A percentile compares a stretch with the other conserved stretches of the same genome.
Conservation (phyloP, 2,329 filamentous ascomycete genomes). For the Lasiodiplodia citricola region DNA sequence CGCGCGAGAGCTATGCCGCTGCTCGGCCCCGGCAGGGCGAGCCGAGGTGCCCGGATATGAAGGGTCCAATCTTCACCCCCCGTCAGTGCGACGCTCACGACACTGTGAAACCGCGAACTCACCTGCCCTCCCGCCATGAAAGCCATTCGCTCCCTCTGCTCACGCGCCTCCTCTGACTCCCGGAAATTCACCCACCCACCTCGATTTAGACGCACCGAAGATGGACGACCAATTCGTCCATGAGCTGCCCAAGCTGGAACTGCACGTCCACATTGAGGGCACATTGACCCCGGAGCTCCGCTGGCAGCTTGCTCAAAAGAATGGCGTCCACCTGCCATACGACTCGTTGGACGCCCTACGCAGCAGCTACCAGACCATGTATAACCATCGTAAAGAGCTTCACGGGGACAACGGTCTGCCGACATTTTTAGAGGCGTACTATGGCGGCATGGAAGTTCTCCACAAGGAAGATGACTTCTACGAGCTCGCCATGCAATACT, state of each 20-base stretch:
- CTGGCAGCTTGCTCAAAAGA: conserved; percentile 50
- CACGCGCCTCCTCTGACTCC: neutral
- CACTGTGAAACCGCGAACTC: neutral
- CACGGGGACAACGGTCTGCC: conserved; percentile 34
- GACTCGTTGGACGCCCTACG: neutral
- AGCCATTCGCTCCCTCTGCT: neutral
- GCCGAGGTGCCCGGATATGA: neutral
- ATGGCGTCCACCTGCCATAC: conserved; percentile 32
- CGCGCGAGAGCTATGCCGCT: neutral
- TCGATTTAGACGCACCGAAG: neutral
- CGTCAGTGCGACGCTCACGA: conserved; percentile 3
- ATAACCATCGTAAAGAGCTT: conserved; percentile 30
- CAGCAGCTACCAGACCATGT: conserved; percentile 28
- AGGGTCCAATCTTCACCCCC: conserved; percentile 2
- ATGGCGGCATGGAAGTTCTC: conserved; percentile 38
- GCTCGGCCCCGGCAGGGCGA: neutral
- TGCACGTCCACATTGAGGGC: conserved; percentile 56
- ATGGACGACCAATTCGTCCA: conserved; percentile 18
- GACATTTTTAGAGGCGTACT: conserved; percentile 37
- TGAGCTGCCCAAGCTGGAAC: conserved; percentile 52
- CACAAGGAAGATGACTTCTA: conserved; percentile 46
- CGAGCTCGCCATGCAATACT: conserved; percentile 49
- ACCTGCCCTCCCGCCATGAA: neutral
- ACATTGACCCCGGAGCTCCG: conserved; percentile 49
- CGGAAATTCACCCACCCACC: neutral